Evolutionary conservation across 768 basidiomycete genomes (phyloP).

Genomic region (Favolaschia claudopus): DNA sequence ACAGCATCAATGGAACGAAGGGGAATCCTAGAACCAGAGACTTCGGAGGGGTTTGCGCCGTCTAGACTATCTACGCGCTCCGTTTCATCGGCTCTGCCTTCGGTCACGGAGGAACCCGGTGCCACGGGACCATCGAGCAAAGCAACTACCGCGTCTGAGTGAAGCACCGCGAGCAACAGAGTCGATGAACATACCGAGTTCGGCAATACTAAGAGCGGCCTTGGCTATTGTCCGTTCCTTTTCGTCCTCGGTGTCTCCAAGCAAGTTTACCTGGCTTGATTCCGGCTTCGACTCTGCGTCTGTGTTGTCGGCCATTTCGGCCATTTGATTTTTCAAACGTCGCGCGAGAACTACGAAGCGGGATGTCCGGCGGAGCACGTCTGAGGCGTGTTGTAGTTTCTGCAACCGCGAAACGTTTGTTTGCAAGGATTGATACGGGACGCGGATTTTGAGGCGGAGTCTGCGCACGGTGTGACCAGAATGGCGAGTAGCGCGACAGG

Average conservation of each 20-base stretch:
- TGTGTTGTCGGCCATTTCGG: constrained; percentile 56
- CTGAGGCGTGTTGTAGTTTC: constrained; percentile 83
- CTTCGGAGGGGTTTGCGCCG: constrained; percentile 28
- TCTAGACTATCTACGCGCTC: constrained; percentile 10
- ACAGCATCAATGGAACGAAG: constrained; percentile 81
- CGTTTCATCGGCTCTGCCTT: background rate
- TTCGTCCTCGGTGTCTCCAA: constrained; percentile 68
- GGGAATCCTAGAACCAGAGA: constrained; percentile 48
- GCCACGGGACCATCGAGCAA: constrained; percentile 54
- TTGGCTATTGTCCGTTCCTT: constrained; percentile 90
- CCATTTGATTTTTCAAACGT: constrained; percentile 87
- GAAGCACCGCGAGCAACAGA: background rate
- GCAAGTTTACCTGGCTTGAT: constrained; percentile 11
- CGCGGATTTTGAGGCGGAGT: constrained; percentile 84
- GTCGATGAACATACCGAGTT: constrained; percentile 70
- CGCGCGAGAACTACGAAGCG: constrained; percentile 86
- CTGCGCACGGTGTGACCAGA: constrained; percentile 48
- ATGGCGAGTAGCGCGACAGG: constrained; percentile 1
- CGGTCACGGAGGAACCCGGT: constrained; percentile 2
- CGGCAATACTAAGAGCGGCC: constrained; percentile 93
- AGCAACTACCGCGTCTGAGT: constrained; percentile 45
- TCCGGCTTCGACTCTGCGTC: constrained; percentile 8
- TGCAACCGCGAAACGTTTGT: constrained; percentile 75
- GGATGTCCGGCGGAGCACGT: constrained; percentile 82
- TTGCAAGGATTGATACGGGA: constrained; percentile 81